Percentiles rank a stretch among this genome's conserved stretches.
Evolutionary conservation across 176 grass and related monocot species (phyloP).

Genomic region (Oryza punctata): DNA sequence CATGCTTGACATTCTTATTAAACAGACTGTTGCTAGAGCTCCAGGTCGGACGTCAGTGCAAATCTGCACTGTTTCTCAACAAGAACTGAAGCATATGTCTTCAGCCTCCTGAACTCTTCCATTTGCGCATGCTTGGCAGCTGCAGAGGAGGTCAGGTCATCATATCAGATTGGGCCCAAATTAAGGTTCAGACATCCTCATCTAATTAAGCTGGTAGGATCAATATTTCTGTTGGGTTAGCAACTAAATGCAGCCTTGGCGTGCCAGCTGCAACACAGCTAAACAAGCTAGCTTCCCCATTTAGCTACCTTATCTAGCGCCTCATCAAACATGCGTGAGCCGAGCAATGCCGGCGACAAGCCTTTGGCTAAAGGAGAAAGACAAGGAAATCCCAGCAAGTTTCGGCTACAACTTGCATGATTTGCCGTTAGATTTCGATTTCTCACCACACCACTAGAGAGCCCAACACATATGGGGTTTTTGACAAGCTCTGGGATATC

Average conservation of each 20-base stretch:
- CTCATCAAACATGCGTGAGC: slow-evolving; percentile 35
- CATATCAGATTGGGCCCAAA: background rate
- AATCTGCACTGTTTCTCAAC: background rate
- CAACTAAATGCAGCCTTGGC: slow-evolving; percentile 10
- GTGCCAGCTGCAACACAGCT: background rate
- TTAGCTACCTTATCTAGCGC: background rate
- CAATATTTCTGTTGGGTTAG: slow-evolving; percentile 6
- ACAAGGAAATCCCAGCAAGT: background rate
- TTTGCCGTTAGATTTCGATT: background rate
- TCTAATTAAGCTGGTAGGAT: background rate
- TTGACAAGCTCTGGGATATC: background rate
- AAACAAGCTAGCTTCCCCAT: too few species aligned
- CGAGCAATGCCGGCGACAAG: background rate
- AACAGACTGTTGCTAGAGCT: background rate
- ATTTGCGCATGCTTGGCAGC: background rate
- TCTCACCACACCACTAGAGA: background rate
- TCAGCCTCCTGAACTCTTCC: too few species aligned
- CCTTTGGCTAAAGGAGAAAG: background rate
- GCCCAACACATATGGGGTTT: background rate
- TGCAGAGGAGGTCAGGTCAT: background rate
- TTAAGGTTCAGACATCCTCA: background rate
- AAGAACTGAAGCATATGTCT: background rate
- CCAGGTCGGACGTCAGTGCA: background rate
- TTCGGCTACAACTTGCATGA: background rate
- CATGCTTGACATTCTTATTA: background rate